Conservation (phyloP, 2,329 filamentous ascomycete species). For the Fusarium poae region DNA sequence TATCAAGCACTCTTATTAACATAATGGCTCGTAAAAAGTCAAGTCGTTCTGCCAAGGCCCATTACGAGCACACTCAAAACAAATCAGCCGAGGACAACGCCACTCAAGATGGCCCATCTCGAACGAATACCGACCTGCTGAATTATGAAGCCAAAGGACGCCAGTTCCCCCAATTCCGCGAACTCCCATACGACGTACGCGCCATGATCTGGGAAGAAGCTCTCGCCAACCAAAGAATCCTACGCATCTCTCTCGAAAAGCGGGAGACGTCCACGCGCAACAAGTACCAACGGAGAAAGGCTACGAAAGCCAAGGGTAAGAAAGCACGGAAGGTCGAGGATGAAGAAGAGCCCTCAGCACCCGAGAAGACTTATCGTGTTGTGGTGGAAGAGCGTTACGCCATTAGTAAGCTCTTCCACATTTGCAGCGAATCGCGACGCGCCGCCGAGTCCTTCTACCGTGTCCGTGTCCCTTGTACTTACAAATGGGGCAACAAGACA, state of each 20-base stretch:
- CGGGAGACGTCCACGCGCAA: background rate
- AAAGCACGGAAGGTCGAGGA: fast-evolving
- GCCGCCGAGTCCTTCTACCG: background rate
- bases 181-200: background rate
- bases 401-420: background rate
- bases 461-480: background rate
- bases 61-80: background rate
- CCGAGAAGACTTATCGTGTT: background rate
- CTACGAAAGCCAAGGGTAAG: background rate
- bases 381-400: background rate
- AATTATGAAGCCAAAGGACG: too few species aligned
- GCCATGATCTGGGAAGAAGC: background rate
- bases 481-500: background rate
- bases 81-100: too few species aligned
- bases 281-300: background rate
- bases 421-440: background rate
- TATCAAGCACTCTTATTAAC: fast-evolving
- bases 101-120: fast-evolving
- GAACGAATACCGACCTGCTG: fast-evolving
- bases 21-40: background rate
- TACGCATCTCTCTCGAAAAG: background rate
- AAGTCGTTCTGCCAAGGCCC: background rate
- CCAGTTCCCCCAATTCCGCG: background rate
- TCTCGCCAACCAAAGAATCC: background rate
- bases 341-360: too few species aligned